phyloP scores from a whole-genome alignment of 192 early-diverging fungal genomes.

The Umbelopsis sp. region DNA sequence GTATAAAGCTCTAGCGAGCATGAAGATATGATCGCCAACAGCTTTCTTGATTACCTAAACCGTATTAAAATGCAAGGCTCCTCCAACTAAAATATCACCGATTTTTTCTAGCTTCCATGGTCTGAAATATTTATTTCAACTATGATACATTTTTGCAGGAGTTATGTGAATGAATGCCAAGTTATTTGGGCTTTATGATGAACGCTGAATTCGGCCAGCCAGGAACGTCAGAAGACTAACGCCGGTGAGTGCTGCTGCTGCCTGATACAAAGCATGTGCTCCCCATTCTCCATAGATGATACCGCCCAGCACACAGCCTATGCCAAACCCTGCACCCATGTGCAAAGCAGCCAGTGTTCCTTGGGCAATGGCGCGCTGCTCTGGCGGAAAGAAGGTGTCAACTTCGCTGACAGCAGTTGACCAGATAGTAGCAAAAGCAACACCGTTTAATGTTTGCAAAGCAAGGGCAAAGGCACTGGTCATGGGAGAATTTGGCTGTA shows the following conservation, averaged over 20 bases:
- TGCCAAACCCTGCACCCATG: conserved; percentile 35
- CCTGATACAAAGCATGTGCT: not conserved
- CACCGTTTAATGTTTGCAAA: conserved; percentile 30
- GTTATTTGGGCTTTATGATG: not conserved
- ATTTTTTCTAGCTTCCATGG: too few relatives aligned
- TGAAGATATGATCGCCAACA: too few relatives aligned
- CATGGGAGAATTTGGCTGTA: conserved; percentile 12
- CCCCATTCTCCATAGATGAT: conserved; percentile 27
- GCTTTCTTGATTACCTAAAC: too few relatives aligned
- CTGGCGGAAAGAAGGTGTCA: conserved; percentile 30
- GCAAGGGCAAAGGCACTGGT: conserved; percentile 25
- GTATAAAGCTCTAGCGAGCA: too few relatives aligned
- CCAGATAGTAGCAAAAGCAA: conserved; percentile 34
- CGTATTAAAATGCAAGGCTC: too few relatives aligned
- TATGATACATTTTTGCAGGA: too few relatives aligned
- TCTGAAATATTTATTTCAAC: too few relatives aligned
- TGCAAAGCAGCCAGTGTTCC: conserved; percentile 36
- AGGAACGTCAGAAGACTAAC: conserved; percentile 6
- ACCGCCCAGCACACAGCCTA: conserved; percentile 34
- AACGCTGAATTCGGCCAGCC: not conserved
- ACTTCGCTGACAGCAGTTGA: conserved; percentile 37
- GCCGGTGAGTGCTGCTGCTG: not conserved
- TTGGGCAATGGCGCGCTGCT: conserved; percentile 39
- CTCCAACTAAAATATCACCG: too few relatives aligned
- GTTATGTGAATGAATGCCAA: too few relatives aligned